These are phyloP conservation scores for Raffaelea albimanens DNA, from an alignment of 2,329 filamentous ascomycete species.

Conservation along the genomic window DNA sequence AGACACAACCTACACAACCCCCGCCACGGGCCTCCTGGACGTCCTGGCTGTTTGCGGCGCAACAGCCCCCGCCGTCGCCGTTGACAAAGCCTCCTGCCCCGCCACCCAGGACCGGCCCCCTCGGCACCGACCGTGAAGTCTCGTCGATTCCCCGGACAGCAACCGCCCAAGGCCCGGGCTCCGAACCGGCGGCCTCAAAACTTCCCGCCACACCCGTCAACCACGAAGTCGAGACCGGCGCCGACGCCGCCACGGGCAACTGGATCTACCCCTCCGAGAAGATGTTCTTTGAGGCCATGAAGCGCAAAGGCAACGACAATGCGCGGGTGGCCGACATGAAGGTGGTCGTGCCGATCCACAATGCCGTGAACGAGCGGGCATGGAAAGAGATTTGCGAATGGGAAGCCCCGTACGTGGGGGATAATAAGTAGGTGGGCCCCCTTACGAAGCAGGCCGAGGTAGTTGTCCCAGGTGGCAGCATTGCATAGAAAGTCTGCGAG, in stretches of 20 bases:
- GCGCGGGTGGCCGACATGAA: slow-evolving; percentile 69
- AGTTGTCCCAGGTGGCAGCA: too few species aligned
- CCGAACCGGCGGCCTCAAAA: slow-evolving; percentile 19
- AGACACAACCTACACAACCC: slow-evolving; percentile 8
- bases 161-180: slow-evolving; percentile 21
- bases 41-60: slow-evolving; percentile 37
- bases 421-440: too few species aligned
- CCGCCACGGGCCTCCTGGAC: slow-evolving; percentile 33
- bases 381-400: slow-evolving; percentile 88
- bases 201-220: slow-evolving; percentile 41
- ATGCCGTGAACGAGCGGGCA: slow-evolving; percentile 93
- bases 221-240: slow-evolving; percentile 67
- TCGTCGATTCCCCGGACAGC: slow-evolving; percentile 63
- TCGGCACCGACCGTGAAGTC: slow-evolving; percentile 62
- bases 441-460: too few species aligned
- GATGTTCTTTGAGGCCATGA: slow-evolving; percentile 97
- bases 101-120: slow-evolving; percentile 15
- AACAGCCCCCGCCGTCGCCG: slow-evolving; percentile 8
- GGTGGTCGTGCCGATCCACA: slow-evolving; percentile 92
- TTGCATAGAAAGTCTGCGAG: too few species aligned
- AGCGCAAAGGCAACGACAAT: slow-evolving; percentile 74
- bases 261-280: slow-evolving; percentile 97
- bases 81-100: slow-evolving; percentile 3
- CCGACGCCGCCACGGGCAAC: slow-evolving; percentile 63
- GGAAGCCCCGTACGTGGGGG: slow-evolving; percentile 59